Evolutionary conservation across 2,329 filamentous ascomycete genomes (phyloP), one percentile per base, ranked within the genome.

Genomic region (Phialophora verrucosa): DNA sequence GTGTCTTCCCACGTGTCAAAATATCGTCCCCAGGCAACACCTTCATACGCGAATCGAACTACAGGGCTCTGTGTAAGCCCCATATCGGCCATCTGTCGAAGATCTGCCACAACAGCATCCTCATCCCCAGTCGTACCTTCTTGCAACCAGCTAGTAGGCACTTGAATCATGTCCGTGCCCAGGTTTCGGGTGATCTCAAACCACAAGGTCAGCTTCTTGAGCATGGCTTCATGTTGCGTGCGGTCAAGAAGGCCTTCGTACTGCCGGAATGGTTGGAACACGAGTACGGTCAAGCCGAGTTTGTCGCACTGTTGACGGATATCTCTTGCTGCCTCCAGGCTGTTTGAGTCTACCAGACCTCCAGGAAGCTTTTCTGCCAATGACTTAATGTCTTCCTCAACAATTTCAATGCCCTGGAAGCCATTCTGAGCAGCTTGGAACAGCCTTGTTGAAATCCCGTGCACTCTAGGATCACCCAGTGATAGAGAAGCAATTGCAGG

Each of bases 241-340:
- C 90, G 83, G 76, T 92, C 87, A 7, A 87, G 68, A 0, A 93
- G 82, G 1, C 91, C 91, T 71, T 93, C 91, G 77, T 90, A 92
- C 77, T 91, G 86, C 79, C 86, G 85, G 75, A 94, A 93, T 0
- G 91, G 91, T 74, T 69, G 67, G 12, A 69, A 55, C 92, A 91
- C 0, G 2, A 56, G 17, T 11, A 63, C 53, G 6, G 32, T 55
- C 35, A 63, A 32, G 27, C 47, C 29, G 5, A 62, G 54, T 8
- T 42, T 23, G 35, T 66, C 64, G 59, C 64, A 66, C 7, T 51
- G 17, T 32, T 31, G 20, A 23, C 38, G 23, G 44, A 66, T 54
- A n/a, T 32, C 14, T 17, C 20, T 14, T 14, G 64, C 64, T 7
- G 53, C 64, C 14, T 62, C 12, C 4, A 65, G 14, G 31, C 49